Evolutionary conservation across 805 yeast species (phyloP).

Genomic region (Candida rishiriensis): DNA sequence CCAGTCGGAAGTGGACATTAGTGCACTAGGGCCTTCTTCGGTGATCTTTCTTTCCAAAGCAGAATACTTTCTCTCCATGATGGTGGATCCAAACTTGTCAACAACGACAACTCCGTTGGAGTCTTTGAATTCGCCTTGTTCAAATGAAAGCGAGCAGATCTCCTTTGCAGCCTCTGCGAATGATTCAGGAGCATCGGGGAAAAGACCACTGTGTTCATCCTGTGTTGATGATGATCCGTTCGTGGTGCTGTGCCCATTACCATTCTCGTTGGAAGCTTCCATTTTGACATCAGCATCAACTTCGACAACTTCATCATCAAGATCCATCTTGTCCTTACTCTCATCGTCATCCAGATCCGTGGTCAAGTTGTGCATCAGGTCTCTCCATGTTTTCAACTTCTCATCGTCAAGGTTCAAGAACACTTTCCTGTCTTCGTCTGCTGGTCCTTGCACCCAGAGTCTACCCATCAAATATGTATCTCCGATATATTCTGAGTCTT

Average conservation of each 20-base stretch:
- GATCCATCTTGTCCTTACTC: background rate
- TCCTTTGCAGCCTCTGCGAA: slow-evolving; percentile 27
- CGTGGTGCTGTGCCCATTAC: background rate
- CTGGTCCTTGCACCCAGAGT: slow-evolving; percentile 78
- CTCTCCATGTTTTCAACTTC: slow-evolving; percentile 32
- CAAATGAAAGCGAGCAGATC: slow-evolving; percentile 30
- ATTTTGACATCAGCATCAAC: background rate
- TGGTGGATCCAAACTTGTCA: slow-evolving; percentile 34
- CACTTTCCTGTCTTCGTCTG: slow-evolving; percentile 36
- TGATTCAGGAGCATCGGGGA: background rate
- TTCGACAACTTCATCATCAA: background rate
- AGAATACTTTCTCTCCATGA: slow-evolving; percentile 22
- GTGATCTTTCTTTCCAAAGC: slow-evolving; percentile 55
- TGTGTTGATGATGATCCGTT: background rate
- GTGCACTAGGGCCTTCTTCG: slow-evolving; percentile 60
- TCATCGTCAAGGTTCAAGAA: slow-evolving; percentile 32
- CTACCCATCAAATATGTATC: slow-evolving; percentile 44
- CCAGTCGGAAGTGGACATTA: slow-evolving; percentile 59
- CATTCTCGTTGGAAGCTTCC: background rate
- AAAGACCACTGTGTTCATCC: background rate
- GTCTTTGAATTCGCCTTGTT: slow-evolving; percentile 20
- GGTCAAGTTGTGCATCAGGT: slow-evolving; percentile 1
- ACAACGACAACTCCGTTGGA: slow-evolving; percentile 22
- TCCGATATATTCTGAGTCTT: slow-evolving; percentile 43
- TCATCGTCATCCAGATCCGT: slow-evolving; percentile 1